A percentile compares a stretch with the other conserved stretches of the same genome.
Evolutionary conservation across 176 grass and related monocot genomes (phyloP).

Genomic region (Triticum dicoccoides): DNA sequence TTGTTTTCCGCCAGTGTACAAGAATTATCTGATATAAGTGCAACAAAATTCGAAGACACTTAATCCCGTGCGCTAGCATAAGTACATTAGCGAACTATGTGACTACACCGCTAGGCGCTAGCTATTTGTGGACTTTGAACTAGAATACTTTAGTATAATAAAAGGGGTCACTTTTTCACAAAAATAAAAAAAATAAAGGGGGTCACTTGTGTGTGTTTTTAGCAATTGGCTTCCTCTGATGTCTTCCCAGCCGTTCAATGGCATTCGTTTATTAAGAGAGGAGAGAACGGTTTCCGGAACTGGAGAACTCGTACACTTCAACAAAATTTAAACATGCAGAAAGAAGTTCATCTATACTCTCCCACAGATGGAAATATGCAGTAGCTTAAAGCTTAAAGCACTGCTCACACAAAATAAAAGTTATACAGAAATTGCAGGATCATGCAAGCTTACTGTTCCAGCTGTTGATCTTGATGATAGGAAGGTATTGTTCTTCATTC

Average conservation of each 20-base stretch:
- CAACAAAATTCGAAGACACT: background rate
- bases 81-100: conserved; percentile 1
- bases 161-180: background rate
- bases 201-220: background rate
- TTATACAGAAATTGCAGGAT: background rate
- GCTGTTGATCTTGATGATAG: conserved; percentile 97
- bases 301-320: background rate
- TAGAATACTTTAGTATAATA: background rate
- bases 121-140: background rate
- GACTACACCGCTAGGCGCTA: conserved; percentile 1
- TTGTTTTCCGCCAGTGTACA: background rate
- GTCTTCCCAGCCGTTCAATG: background rate
- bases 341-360: background rate
- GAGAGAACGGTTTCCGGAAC: background rate
- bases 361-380: background rate
- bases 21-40: background rate
- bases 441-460: conserved; percentile 82
- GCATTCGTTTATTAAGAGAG: background rate
- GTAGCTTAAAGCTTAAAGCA: background rate
- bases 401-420: background rate
- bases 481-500: conserved; percentile 95
- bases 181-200: too few relatives aligned
- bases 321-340: background rate
- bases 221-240: too few relatives aligned
- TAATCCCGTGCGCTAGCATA: background rate